phyloP scores from a whole-genome alignment of 73 alveolate genomes.

The Paramecium biaurelia region DNA sequence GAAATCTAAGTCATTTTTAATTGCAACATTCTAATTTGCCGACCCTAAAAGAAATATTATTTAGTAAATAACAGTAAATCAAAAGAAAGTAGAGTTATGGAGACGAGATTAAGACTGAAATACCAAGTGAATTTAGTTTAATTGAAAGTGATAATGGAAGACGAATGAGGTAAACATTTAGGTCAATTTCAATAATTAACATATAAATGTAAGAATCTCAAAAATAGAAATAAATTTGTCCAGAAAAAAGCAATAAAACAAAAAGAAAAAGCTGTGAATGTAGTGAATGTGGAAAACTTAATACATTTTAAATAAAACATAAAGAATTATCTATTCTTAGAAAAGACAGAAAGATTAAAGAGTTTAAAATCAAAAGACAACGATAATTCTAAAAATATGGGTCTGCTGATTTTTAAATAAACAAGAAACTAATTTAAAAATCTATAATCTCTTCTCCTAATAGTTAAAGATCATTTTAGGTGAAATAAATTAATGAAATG shows the following conservation, averaged over 20 bases:
- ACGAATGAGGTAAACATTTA: not conserved
- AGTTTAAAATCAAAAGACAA: not conserved
- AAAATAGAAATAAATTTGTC: not conserved
- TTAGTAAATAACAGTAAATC: not conserved
- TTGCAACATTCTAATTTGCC: not conserved
- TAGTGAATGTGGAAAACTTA: not conserved
- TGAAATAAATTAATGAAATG: not conserved
- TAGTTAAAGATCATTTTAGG: not conserved
- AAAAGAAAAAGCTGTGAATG: constrained; percentile 28
- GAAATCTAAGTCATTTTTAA: not conserved
- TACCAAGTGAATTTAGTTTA: not conserved
- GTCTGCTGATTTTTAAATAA: not conserved
- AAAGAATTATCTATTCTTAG: not conserved
- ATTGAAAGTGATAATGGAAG: constrained; percentile 2
- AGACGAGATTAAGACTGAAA: not conserved
- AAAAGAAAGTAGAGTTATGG: not conserved
- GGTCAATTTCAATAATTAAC: not conserved
- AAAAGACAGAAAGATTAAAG: not conserved
- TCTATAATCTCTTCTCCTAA: not conserved
- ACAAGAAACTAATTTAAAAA: not conserved
- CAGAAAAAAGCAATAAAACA: not conserved
- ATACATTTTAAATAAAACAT: not conserved
- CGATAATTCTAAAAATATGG: not conserved
- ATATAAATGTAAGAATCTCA: not conserved
- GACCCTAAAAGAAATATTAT: not conserved